Conservation (phyloP, 768 basidiomycete species). For the Russula dissimulans region DNA sequence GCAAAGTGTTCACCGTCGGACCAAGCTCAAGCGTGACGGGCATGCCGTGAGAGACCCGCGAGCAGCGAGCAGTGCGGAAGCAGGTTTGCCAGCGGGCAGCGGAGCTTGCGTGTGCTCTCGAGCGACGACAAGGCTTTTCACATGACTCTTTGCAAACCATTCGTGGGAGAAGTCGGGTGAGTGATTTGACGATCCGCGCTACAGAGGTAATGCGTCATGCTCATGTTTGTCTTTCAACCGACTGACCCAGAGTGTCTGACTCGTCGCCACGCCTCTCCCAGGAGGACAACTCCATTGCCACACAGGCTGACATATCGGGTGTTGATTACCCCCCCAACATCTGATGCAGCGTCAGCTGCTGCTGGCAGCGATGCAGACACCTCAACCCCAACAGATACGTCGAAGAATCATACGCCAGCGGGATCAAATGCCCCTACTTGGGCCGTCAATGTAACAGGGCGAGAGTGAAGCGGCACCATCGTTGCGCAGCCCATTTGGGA, state of each 20-base stretch:
- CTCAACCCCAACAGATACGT: slow-evolving; percentile 55
- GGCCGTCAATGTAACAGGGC: slow-evolving; percentile 44
- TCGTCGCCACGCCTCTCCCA: too few species aligned
- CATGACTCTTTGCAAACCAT: too few species aligned
- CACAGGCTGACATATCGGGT: slow-evolving; percentile 13
- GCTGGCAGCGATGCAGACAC: slow-evolving; percentile 50
- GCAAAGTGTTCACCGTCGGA: slow-evolving; percentile 78
- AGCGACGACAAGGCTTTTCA: slow-evolving; percentile 31
- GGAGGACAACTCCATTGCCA: slow-evolving; percentile 8
- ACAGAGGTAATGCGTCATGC: slow-evolving; percentile 5
- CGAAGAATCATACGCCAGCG: slow-evolving; percentile 48
- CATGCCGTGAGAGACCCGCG: slow-evolving; percentile 61
- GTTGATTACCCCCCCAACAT: slow-evolving; percentile 12
- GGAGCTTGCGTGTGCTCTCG: slow-evolving; percentile 48
- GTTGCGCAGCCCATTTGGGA: too few species aligned
- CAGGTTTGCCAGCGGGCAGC: slow-evolving; percentile 52
- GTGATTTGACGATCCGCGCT: not conserved
- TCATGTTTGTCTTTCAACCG: not conserved
- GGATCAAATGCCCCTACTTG: slow-evolving; percentile 53
- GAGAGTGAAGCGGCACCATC: too few species aligned
- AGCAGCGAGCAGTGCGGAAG: slow-evolving; percentile 58
- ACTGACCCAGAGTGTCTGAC: not conserved
- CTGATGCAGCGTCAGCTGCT: slow-evolving; percentile 19
- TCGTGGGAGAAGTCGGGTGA: slow-evolving; percentile 10
- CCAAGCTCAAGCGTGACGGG: slow-evolving; percentile 72